Conservation (phyloP, 257 asterid species). For the Salvia splendens region DNA sequence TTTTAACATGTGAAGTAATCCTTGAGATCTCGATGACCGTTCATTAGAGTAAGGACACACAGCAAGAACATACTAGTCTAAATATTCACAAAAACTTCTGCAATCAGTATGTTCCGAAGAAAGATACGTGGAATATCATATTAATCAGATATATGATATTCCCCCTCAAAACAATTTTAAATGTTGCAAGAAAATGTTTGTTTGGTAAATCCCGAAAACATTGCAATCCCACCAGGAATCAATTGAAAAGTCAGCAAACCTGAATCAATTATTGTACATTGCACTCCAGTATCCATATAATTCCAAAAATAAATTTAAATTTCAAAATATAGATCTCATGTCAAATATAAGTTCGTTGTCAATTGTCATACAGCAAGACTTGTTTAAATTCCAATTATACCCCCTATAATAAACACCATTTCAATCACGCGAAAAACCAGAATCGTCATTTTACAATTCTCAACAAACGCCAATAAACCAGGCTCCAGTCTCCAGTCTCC, state of each 20-base stretch:
- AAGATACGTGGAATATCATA: too few species aligned
- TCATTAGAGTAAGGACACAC: too few species aligned
- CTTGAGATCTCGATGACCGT: too few species aligned
- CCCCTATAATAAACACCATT: constrained; percentile 5
- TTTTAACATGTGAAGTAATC: too few species aligned
- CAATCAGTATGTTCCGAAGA: too few species aligned
- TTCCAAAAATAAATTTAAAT: constrained; percentile 7
- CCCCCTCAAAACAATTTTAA: background rate
- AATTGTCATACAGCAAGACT: background rate
- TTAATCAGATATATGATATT: too few species aligned
- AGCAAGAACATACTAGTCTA: too few species aligned
- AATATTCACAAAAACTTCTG: too few species aligned
- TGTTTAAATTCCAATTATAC: background rate
- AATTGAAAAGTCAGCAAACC: background rate
- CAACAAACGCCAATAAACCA: background rate
- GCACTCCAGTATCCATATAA: background rate
- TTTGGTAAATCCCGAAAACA: too few species aligned
- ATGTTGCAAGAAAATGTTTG: background rate
- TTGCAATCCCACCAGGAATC: background rate
- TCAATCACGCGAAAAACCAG: background rate
- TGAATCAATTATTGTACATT: background rate
- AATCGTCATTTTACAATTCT: background rate
- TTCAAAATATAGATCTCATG: constrained; percentile 20
- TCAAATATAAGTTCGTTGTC: background rate
- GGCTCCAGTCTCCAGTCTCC: background rate